A percentile compares a stretch with the other conserved stretches of the same genome.
phyloP scores from a whole-genome alignment of 2,329 filamentous ascomycete genomes.

The Botryotinia narcissicola region DNA sequence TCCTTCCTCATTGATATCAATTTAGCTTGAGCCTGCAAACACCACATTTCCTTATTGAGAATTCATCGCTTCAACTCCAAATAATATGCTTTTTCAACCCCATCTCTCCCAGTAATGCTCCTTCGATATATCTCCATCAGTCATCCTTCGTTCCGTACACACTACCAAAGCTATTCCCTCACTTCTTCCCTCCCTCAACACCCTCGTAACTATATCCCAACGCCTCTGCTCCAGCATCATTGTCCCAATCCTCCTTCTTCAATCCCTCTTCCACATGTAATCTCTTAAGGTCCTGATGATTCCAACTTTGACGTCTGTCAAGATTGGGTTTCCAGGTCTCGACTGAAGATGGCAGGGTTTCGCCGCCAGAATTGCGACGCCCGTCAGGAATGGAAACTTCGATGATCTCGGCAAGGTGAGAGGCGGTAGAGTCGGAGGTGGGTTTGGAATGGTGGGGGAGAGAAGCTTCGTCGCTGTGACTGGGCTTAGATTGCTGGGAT shows the following conservation, averaged over 20 bases:
- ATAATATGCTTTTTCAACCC: background rate
- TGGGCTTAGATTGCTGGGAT: background rate
- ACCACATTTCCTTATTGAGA: background rate
- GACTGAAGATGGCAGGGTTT: slow-evolving; percentile 26
- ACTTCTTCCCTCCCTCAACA: no score
- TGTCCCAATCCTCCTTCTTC: slow-evolving; percentile 3
- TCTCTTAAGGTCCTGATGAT: slow-evolving; percentile 35
- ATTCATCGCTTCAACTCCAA: background rate
- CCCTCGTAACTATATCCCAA: slow-evolving; percentile 3
- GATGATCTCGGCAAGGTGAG: background rate
- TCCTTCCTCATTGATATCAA: background rate
- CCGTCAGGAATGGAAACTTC: slow-evolving; percentile 28
- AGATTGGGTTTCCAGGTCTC: slow-evolving; percentile 34
- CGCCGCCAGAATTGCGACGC: slow-evolving; percentile 31
- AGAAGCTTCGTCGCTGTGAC: background rate
- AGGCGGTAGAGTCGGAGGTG: background rate
- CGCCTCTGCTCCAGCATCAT: background rate
- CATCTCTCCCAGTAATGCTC: no score
- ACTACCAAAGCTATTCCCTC: no score
- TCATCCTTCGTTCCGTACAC: background rate
- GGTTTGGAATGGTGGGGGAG: slow-evolving; percentile 1
- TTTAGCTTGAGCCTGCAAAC: background rate
- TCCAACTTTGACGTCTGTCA: slow-evolving; percentile 31
- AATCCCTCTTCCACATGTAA: background rate
- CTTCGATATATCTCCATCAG: no score